Conservation (phyloP, 2,329 filamentous ascomycete genomes). For the Xylaria sp. region DNA sequence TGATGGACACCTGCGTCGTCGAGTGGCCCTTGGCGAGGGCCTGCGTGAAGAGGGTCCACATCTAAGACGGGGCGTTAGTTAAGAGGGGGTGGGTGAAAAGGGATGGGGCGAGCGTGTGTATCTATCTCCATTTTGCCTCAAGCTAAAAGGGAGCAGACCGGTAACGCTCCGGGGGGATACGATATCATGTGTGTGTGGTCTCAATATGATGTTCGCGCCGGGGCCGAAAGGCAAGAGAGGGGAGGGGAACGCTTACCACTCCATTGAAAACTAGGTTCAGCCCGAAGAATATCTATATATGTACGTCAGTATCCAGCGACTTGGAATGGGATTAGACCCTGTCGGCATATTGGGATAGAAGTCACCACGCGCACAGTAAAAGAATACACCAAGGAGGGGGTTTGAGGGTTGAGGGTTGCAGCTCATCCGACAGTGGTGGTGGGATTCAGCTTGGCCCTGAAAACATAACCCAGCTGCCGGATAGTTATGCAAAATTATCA, state of each 20-base stretch:
- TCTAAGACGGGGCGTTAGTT: constrained; percentile 43
- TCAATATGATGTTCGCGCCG: neutral
- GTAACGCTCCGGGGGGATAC: too few species aligned
- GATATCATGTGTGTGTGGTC: neutral
- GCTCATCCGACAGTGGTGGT: too few species aligned
- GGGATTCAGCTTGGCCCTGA: too few species aligned
- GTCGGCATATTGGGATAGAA: neutral
- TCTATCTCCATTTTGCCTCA: too few species aligned
- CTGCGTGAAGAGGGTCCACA: constrained; percentile 83
- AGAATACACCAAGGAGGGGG: too few species aligned
- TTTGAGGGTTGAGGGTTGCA: too few species aligned
- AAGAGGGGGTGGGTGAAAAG: neutral
- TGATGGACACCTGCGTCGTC: constrained; percentile 77
- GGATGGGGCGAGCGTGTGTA: constrained; percentile 4
- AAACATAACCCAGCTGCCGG: neutral
- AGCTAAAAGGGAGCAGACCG: too few species aligned
- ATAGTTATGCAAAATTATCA: neutral
- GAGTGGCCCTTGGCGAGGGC: constrained; percentile 74
- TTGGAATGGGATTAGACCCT: neutral
- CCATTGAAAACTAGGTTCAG: constrained; percentile 77
- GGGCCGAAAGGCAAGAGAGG: neutral
- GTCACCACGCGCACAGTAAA: neutral
- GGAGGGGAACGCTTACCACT: constrained; percentile 51
- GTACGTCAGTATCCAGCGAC: neutral
- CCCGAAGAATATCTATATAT: constrained; percentile 67